Evolutionary conservation across 2,329 filamentous ascomycete genomes (phyloP), one percentile per base, ranked within the genome.

Genomic region (Epichloe hybrida): DNA sequence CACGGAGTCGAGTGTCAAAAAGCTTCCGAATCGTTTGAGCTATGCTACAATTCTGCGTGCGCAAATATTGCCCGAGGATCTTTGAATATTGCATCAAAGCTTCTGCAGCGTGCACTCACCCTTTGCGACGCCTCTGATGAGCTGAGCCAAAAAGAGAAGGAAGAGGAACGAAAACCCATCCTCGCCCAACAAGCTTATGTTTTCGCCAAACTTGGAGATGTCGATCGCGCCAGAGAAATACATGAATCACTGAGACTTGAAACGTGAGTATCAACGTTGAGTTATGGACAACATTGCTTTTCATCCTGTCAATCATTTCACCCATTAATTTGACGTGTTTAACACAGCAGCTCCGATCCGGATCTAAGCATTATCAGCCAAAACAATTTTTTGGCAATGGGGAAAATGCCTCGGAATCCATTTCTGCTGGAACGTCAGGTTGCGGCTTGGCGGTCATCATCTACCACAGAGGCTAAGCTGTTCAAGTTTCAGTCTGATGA

Each of bases 21-120:
- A 53, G 80, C 86, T 58, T 67, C 85, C 27, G 84, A 89, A 55
- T 79, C 83, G 2, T 93, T 93, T 58, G 88, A 93, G 69, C 83
- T 84, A 27, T 83, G 85, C 11, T 94, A 87, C 69, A 94, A 94
- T 64, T 77, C 80, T 23, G 87, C 86, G 8, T 91, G 86, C 63
- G 75, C 75, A 20, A 80, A 79, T 63, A 81, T 93, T 58, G 84
- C 84, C 13, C 73, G 79, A 45, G 83, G 81, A 7, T 82, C 86
- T 57, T 71, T 86, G 38, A 73, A 69, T 4, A 76, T 80, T 56
- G 86, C 80, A 1, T 74, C 80, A 21, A 70, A 83, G 23, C 71
- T 90, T 52, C 69, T 93, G 53, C 84, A 83, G 66, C 75, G 83
- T 50, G 82, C 88, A 2, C 77, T 76, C 57, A 77, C 82, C 57